Evolutionary conservation across 495 filamentous ascomycete genomes (phyloP).

Genomic region (Amphirosellinia nigrospora): DNA sequence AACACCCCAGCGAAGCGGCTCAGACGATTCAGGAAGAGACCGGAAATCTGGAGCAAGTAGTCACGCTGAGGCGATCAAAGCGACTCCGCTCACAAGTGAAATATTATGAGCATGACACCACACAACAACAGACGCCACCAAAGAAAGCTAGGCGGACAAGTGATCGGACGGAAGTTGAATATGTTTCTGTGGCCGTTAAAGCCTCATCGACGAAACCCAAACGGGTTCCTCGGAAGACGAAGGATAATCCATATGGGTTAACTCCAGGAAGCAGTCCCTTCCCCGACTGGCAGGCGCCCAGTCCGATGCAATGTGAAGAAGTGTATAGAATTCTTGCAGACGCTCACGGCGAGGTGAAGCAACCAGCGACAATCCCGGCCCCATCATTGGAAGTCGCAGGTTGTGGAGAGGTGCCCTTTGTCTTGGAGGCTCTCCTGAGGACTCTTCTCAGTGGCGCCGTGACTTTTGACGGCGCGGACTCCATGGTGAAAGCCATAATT

Average conservation of each 20-base stretch:
- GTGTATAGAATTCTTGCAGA: conserved; percentile 72
- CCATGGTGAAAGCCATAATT: conserved; percentile 74
- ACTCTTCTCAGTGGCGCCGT: conserved; percentile 82
- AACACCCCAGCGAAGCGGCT: not conserved
- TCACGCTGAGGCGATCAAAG: conserved; percentile 21
- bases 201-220: conserved; percentile 26
- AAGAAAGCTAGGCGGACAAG: conserved; percentile 8
- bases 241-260: conserved; percentile 53
- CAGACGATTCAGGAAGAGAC: not conserved
- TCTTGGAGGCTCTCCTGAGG: conserved; percentile 86
- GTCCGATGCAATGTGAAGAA: conserved; percentile 71
- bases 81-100: conserved; percentile 3
- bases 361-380: conserved; percentile 70
- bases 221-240: conserved; percentile 40
- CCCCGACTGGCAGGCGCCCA: conserved; percentile 71
- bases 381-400: conserved; percentile 83
- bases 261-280: conserved; percentile 66
- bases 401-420: conserved; percentile 91
- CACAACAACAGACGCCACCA: not conserved
- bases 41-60: not conserved
- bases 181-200: not conserved
- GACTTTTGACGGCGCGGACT: conserved; percentile 66
- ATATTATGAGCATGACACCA: not conserved
- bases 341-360: conserved; percentile 68
- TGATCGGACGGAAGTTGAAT: not conserved